phyloP scores from a whole-genome alignment of 2,329 filamentous ascomycete genomes.

The Aspergillus piperis region DNA sequence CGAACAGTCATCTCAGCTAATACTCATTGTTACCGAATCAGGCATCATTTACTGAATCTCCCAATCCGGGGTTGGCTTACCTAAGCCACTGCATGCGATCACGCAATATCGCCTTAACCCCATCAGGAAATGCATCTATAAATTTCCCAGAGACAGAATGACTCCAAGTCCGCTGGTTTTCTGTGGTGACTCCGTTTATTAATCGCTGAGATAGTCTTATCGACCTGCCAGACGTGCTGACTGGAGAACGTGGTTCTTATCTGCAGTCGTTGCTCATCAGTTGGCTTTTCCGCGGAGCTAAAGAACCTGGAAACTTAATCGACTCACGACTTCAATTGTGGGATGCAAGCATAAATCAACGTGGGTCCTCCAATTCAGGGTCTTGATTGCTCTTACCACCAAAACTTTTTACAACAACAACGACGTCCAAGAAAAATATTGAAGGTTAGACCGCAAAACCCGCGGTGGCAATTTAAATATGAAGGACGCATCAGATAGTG shows the following conservation, averaged over 20 bases:
- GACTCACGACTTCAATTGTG: not conserved
- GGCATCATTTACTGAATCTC: not conserved
- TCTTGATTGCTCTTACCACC: not conserved
- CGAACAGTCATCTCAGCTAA: no score
- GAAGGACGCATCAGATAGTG: constrained; percentile 31
- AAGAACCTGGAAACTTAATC: constrained; percentile 13
- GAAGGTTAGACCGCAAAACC: constrained; percentile 3
- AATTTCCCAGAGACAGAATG: constrained; percentile 14
- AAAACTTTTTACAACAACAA: not conserved
- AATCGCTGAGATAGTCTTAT: constrained; percentile 23
- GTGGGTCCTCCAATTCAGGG: not conserved
- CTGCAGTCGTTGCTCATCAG: constrained; percentile 17
- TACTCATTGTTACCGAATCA: no score
- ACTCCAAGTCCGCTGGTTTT: constrained; percentile 2
- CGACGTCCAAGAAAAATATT: not conserved
- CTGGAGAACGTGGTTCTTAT: constrained; percentile 19
- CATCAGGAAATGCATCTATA: constrained; percentile 30
- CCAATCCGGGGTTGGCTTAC: constrained; percentile 17
- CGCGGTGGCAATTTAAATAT: constrained; percentile 28
- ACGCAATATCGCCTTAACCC: constrained; percentile 36
- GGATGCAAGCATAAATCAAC: not conserved
- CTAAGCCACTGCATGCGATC: constrained; percentile 25
- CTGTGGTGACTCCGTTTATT: constrained; percentile 11
- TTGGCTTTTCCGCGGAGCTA: constrained; percentile 25
- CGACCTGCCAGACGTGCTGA: constrained; percentile 11